phyloP scores from a whole-genome alignment of 352 stramenopile genomes.

The Pythium sp. region DNA sequence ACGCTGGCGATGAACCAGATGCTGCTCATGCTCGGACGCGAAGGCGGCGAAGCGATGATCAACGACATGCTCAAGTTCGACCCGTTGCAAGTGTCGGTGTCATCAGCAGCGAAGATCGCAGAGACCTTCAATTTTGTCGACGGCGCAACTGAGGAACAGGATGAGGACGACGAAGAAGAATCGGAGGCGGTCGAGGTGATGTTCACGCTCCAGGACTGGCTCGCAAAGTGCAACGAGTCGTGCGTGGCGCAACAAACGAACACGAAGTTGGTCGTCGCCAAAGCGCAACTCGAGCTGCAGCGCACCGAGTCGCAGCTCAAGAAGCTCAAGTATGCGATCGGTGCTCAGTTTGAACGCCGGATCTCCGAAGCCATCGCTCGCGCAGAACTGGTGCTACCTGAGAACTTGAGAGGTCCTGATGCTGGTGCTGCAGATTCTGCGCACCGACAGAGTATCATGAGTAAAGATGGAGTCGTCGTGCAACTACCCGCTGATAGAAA shows the following conservation, averaged over 20 bases:
- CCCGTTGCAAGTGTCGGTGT: constrained; percentile 38
- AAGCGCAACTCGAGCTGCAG: constrained; percentile 42
- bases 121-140: constrained; percentile 33
- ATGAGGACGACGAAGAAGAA: constrained; percentile 22
- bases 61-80: constrained; percentile 64
- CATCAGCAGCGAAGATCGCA: constrained; percentile 32
- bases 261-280: constrained; percentile 31
- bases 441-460: neutral
- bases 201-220: constrained; percentile 60
- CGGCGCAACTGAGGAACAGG: constrained; percentile 10
- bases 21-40: constrained; percentile 39
- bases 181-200: constrained; percentile 23
- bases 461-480: constrained; percentile 2
- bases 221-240: constrained; percentile 54
- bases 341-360: constrained; percentile 51
- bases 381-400: constrained; percentile 15
- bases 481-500: constrained; percentile 3
- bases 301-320: constrained; percentile 57
- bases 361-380: constrained; percentile 42
- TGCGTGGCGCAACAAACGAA: constrained; percentile 40
- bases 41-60: constrained; percentile 39
- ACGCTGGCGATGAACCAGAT: constrained; percentile 39
- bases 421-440: neutral
- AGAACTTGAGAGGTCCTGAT: neutral
- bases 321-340: constrained; percentile 55